These are phyloP conservation scores for Botrytis porri DNA, from an alignment of 2,329 filamentous ascomycete genomes.

Conservation along the genomic window DNA sequence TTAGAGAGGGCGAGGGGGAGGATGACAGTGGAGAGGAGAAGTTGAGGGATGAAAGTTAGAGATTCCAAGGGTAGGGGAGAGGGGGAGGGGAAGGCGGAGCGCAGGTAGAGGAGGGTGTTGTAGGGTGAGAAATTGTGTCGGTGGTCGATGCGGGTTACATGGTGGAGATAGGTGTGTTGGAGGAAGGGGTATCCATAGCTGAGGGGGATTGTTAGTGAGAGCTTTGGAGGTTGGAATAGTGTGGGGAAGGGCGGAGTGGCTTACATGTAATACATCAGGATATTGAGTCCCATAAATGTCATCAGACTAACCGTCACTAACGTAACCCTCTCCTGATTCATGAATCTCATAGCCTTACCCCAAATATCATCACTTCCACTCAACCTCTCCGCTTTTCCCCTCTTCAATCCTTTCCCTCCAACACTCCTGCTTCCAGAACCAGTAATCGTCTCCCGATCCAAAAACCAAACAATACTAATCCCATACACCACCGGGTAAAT, in stretches of 20 bases:
- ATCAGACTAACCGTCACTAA: conserved; percentile 63
- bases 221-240: not conserved
- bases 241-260: conserved; percentile 31
- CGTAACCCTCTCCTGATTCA: conserved; percentile 11
- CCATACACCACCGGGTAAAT: conserved; percentile 99
- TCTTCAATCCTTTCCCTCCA: conserved; percentile 33
- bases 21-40: conserved; percentile 73
- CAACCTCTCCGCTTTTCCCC: not conserved
- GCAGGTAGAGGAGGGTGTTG: conserved; percentile 85
- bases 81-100: conserved; percentile 56
- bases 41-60: conserved; percentile 83
- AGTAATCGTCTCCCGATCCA: conserved; percentile 55
- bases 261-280: conserved; percentile 73
- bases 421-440: conserved; percentile 63
- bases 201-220: not conserved
- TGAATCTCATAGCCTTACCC: conserved; percentile 23
- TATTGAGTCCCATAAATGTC: conserved; percentile 73
- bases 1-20: conserved; percentile 77
- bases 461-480: conserved; percentile 75
- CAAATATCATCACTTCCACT: not conserved
- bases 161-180: conserved; percentile 88
- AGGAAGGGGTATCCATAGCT: conserved; percentile 81
- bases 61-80: conserved; percentile 59
- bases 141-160: conserved; percentile 89
- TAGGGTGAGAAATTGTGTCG: conserved; percentile 98